These are phyloP conservation scores for Penicillium sumatraense DNA, from an alignment of 2,329 filamentous ascomycete species.

Conservation along the genomic window DNA sequence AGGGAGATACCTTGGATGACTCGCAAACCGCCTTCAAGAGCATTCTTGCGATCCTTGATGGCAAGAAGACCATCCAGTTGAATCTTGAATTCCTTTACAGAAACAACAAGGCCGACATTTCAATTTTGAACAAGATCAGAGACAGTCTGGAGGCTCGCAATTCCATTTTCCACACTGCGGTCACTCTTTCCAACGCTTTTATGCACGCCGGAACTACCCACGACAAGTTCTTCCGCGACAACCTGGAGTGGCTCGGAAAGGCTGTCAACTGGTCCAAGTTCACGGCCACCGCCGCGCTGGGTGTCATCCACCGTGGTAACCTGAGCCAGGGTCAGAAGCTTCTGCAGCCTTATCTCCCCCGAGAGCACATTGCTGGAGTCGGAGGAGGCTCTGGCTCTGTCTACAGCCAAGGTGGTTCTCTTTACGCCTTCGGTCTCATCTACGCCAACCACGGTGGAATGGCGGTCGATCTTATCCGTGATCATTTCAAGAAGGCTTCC, in stretches of 20 bases:
- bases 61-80: constrained; percentile 89
- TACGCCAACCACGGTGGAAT: constrained; percentile 97
- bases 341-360: constrained; percentile 90
- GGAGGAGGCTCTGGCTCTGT: constrained; percentile 81
- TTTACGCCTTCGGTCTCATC: constrained; percentile 94
- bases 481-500: constrained; percentile 55
- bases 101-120: constrained; percentile 90
- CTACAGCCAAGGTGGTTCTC: constrained; percentile 93
- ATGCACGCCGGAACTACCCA: constrained; percentile 99
- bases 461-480: constrained; percentile 61
- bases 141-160: constrained; percentile 95
- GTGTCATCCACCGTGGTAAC: constrained; percentile 96
- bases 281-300: constrained; percentile 91
- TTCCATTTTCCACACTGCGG: constrained; percentile 97
- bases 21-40: constrained; percentile 60
- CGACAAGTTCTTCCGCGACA: constrained; percentile 98
- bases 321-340: constrained; percentile 91
- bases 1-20: constrained; percentile 50
- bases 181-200: constrained; percentile 97
- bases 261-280: constrained; percentile 99
- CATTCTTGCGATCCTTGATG: constrained; percentile 71
- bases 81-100: constrained; percentile 96
- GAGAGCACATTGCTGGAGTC: constrained; percentile 63
- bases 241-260: constrained; percentile 96
- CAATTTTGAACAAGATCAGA: constrained; percentile 92